Percentiles rank a stretch among this genome's conserved stretches.
Evolutionary conservation across 345 rosid genomes (phyloP).

Genomic region (Rhodamnia rubescens): DNA sequence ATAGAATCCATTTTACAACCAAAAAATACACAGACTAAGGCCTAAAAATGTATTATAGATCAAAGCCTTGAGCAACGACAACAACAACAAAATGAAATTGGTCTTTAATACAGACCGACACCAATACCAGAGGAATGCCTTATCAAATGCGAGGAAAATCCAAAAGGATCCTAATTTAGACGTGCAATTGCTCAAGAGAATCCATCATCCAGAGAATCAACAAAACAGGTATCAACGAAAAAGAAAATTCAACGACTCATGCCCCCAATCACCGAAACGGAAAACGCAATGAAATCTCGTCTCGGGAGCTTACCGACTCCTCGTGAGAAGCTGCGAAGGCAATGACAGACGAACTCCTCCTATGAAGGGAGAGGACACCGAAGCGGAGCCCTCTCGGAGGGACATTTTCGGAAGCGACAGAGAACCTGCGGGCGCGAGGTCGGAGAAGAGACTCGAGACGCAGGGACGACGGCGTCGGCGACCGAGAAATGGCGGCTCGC

Average conservation of each 20-base stretch:
- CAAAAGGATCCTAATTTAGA: neutral
- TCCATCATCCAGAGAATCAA: neutral
- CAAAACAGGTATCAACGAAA: neutral
- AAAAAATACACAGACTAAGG: neutral
- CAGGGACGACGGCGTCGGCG: neutral
- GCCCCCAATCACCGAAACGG: neutral
- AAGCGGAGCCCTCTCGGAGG: neutral
- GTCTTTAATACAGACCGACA: neutral
- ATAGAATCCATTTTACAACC: neutral
- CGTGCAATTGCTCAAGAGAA: neutral
- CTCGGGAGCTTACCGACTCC: conserved; percentile 5
- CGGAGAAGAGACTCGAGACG: neutral
- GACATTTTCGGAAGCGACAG: neutral
- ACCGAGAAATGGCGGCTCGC: neutral
- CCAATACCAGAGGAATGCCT: neutral
- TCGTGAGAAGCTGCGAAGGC: conserved; percentile 5
- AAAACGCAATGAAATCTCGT: neutral
- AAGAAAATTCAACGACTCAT: neutral
- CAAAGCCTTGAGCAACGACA: neutral
- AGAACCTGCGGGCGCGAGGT: neutral
- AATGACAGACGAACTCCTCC: neutral
- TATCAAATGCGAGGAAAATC: neutral
- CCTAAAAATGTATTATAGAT: neutral
- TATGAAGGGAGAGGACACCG: neutral
- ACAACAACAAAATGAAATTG: neutral